Conservation (phyloP, 1,284 basidiomycete genomes). For the Tausonia pullulans region DNA sequence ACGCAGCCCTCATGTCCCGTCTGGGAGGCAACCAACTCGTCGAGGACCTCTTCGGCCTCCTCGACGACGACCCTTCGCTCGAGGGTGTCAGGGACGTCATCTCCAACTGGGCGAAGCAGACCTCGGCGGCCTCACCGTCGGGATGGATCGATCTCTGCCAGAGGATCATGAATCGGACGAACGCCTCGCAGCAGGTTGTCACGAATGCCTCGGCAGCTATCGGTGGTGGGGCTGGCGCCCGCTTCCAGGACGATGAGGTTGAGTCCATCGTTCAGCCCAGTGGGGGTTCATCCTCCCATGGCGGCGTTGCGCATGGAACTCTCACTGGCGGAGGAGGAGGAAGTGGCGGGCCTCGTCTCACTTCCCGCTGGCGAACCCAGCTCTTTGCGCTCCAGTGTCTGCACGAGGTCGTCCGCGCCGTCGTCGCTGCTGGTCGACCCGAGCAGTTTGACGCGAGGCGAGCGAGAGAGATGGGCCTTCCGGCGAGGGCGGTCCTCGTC, state of each 20-base stretch:
- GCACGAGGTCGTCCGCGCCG: conserved; percentile 73
- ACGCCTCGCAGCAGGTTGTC: conserved; percentile 61
- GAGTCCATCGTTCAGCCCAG: conserved; percentile 55
- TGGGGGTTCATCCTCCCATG: conserved; percentile 25
- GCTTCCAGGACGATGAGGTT: conserved; percentile 77
- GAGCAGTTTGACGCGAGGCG: conserved; percentile 71
- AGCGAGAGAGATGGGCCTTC: conserved; percentile 37
- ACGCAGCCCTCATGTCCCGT: conserved; percentile 82
- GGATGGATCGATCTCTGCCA: conserved; percentile 99
- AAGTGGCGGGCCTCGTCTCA: conserved; percentile 31
- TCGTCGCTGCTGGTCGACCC: conserved; percentile 56
- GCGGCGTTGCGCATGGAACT: neutral
- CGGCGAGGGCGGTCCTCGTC: conserved; percentile 29
- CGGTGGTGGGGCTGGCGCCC: conserved; percentile 30
- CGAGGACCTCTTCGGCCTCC: conserved; percentile 84
- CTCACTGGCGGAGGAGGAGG: conserved; percentile 36
- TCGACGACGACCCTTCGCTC: conserved; percentile 89
- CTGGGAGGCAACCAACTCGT: conserved; percentile 89
- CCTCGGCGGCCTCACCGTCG: conserved; percentile 79
- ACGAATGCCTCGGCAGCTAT: conserved; percentile 39
- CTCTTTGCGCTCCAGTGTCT: conserved; percentile 87
- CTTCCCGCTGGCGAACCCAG: conserved; percentile 91
- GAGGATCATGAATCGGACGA: conserved; percentile 83
- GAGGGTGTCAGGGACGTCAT: conserved; percentile 90
- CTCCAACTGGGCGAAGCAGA: conserved; percentile 89